phyloP scores from a whole-genome alignment of 495 filamentous ascomycete species.

The Xylaria bambusicola region DNA sequence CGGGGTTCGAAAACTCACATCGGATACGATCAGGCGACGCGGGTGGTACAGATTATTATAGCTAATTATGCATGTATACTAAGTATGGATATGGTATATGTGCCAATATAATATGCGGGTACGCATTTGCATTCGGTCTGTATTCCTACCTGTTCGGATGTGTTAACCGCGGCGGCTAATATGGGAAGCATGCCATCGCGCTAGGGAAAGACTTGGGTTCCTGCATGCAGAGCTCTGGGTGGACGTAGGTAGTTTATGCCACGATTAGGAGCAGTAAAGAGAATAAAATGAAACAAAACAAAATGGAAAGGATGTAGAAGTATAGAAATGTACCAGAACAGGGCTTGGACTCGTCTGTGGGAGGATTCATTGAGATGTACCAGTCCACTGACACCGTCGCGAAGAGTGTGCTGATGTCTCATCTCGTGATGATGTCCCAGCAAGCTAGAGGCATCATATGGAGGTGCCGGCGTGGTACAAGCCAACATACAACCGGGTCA shows the following conservation, averaged over 20 bases:
- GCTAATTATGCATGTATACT: constrained; percentile 14
- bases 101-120: constrained; percentile 4
- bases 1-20: neutral
- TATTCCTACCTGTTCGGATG: constrained; percentile 14
- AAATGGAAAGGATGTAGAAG: neutral
- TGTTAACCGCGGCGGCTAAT: constrained; percentile 20
- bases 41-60: neutral
- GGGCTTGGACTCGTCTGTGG: neutral
- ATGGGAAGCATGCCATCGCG: constrained; percentile 5
- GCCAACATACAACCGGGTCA: neutral
- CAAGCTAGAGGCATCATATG: too few relatives aligned
- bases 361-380: neutral
- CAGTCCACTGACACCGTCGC: neutral
- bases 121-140: constrained; percentile 1
- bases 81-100: constrained; percentile 3
- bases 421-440: neutral
- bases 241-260: neutral
- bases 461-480: too few relatives aligned
- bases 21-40: constrained; percentile 17
- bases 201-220: neutral
- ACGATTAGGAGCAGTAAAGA: neutral
- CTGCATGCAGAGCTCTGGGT: neutral
- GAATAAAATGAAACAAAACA: neutral
- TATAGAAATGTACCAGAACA: neutral
- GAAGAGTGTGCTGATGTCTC: neutral